A percentile compares a stretch with the other conserved stretches of the same genome.
phyloP scores from a whole-genome alignment of 805 yeast species.

The Dipodascus geniculatus region DNA sequence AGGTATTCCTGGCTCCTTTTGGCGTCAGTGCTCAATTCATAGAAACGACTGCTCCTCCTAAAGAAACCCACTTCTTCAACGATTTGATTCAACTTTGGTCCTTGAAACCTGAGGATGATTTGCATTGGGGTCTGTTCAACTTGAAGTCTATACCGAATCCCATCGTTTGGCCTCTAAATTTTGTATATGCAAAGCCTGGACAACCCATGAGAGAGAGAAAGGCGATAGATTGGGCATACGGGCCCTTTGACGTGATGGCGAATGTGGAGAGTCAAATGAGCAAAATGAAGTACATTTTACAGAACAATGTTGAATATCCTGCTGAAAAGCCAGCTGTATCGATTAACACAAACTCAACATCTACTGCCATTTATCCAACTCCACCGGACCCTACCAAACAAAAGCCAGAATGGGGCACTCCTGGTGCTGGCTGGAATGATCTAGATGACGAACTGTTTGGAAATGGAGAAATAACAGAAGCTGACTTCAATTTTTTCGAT shows the following conservation, averaged over 20 bases:
- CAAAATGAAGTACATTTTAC: slow-evolving; percentile 4
- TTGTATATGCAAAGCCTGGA: background rate
- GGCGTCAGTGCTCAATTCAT: slow-evolving; percentile 5
- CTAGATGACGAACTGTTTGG: slow-evolving; percentile 25
- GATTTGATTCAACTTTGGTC: slow-evolving; percentile 6
- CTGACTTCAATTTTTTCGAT: slow-evolving; percentile 32
- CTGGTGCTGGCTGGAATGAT: slow-evolving; percentile 19
- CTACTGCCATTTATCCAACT: slow-evolving; percentile 23
- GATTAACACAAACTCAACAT: background rate
- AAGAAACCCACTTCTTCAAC: slow-evolving; percentile 2
- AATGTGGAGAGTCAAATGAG: background rate
- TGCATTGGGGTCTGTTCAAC: background rate
- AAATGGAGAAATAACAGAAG: slow-evolving; percentile 29
- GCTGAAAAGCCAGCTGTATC: slow-evolving; percentile 1
- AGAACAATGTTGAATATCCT: slow-evolving; percentile 2
- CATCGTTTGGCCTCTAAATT: background rate
- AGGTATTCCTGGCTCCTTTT: slow-evolving; percentile 8
- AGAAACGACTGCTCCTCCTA: slow-evolving; percentile 5
- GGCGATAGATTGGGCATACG: slow-evolving; percentile 3
- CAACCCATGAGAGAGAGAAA: background rate
- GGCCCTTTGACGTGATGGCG: background rate
- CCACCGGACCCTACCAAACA: slow-evolving; percentile 24
- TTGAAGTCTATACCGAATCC: background rate
- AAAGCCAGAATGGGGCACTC: slow-evolving; percentile 11
- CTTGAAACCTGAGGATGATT: background rate